Percentiles rank a stretch among this genome's conserved stretches.
phyloP scores from a whole-genome alignment of 2,329 filamentous ascomycete genomes.

The Phaeosphaeria sp. region DNA sequence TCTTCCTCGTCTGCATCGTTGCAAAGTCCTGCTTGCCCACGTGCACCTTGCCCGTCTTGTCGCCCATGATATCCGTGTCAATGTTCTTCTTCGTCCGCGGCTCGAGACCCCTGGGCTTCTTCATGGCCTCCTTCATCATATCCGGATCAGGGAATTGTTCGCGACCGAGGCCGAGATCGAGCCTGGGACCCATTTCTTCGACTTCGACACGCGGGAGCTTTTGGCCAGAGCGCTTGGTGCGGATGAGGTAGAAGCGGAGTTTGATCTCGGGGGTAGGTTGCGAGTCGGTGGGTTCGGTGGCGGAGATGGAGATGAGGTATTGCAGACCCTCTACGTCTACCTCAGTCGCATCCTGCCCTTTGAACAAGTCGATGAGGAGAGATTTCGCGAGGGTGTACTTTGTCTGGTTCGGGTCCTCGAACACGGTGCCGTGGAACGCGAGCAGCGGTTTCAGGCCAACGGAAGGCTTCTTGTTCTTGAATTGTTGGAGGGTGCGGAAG shows the following conservation, averaged over 20 bases:
- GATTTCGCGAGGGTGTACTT: slow-evolving; percentile 87
- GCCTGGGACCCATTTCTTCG: slow-evolving; percentile 92
- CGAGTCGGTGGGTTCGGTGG: slow-evolving; percentile 62
- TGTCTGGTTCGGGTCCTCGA: slow-evolving; percentile 80
- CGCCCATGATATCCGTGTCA: slow-evolving; percentile 86
- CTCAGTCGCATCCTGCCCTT: slow-evolving; percentile 77
- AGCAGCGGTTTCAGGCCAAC: slow-evolving; percentile 89
- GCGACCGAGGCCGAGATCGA: slow-evolving; percentile 89
- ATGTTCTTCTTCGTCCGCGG: slow-evolving; percentile 96
- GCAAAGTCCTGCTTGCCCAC: slow-evolving; percentile 87
- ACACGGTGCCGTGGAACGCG: slow-evolving; percentile 86
- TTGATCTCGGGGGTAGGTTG: slow-evolving; percentile 58
- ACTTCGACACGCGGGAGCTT: slow-evolving; percentile 89
- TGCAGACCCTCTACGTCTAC: slow-evolving; percentile 95
- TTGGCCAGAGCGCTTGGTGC: slow-evolving; percentile 85
- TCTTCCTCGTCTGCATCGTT: slow-evolving; percentile 93
- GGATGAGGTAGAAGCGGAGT: slow-evolving; percentile 83
- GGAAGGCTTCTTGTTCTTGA: slow-evolving; percentile 69
- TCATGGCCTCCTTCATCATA: slow-evolving; percentile 88
- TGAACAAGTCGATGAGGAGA: slow-evolving; percentile 89
- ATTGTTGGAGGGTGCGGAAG: slow-evolving; percentile 74
- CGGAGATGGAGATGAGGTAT: slow-evolving; percentile 83
- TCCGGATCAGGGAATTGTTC: slow-evolving; percentile 77
- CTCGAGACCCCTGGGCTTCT: slow-evolving; percentile 77
- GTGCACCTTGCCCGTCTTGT: slow-evolving; percentile 95